A percentile compares a stretch with the other conserved stretches of the same genome.
Evolutionary conservation across 345 rosid species (phyloP).

Genomic region (Excoecaria agallocha): DNA sequence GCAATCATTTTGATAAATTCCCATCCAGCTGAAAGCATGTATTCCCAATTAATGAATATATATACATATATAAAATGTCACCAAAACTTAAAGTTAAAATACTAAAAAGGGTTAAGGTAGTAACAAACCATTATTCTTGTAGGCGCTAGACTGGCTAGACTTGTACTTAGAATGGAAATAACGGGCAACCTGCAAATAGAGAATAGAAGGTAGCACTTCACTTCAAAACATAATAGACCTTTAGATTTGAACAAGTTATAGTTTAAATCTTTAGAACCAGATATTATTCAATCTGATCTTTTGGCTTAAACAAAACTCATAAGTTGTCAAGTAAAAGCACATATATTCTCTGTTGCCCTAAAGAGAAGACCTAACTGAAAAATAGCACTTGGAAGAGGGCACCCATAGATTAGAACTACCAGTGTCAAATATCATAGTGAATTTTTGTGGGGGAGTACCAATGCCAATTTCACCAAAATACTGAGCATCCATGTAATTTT

Average conservation of each 20-base stretch:
- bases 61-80: background rate
- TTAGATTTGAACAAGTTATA: background rate
- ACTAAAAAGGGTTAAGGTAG: conserved; percentile 15
- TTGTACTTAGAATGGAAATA: conserved; percentile 78
- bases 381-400: too few relatives aligned
- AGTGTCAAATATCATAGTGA: too few relatives aligned
- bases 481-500: conserved; percentile 93
- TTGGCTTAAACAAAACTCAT: background rate
- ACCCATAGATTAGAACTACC: too few relatives aligned
- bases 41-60: background rate
- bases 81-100: background rate
- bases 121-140: conserved; percentile 63
- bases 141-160: conserved; percentile 65
- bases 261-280: background rate
- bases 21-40: background rate
- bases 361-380: too few relatives aligned
- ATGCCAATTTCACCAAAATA: too few relatives aligned
- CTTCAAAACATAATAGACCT: background rate
- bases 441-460: too few relatives aligned
- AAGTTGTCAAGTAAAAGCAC: too few relatives aligned
- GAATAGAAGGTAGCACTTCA: conserved; percentile 1
- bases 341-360: too few relatives aligned
- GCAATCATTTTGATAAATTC: background rate
- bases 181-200: conserved; percentile 63
- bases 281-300: background rate